Base-by-base conservation (phyloP, 257 asterid species). In the Solanum rostratum region DNA sequence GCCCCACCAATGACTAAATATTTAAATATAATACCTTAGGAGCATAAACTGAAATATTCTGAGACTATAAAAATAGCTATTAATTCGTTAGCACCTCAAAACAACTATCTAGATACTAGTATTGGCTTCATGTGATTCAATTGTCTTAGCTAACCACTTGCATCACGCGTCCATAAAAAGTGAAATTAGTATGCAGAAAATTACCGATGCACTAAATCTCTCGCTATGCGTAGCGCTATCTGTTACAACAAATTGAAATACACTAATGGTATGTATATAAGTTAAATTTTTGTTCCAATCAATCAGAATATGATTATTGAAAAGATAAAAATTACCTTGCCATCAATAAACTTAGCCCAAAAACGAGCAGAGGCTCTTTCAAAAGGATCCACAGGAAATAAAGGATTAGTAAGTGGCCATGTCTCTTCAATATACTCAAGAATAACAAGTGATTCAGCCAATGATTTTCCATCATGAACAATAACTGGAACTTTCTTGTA, bases 361-460 rank as follows among this genome's bases (percentile, higher is more conserved):
- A 85, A 85, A 43, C 80, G 87, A 66, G 71, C 46, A 50, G 33
- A 49, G 16, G 84, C 84, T 85, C 55, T 79, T 19, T 60, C 60
- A 16, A 59, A 54, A 18, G 84, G 78, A 84, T 84, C 84, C 10
- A 20, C 4, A 20, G 87, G 87, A 2, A 84, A 57, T 49, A 84
- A 14, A 46, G 84, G 84, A 62, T 50, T 60, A 41, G n/a, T 59
- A 60, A 7, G 1, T 14, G 87, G 87, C 80, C 84, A 84, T 14
- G 84, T 63, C 27, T 84, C 87, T 50, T 84, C 87, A 43, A 84
- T 62, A 41, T 78, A 84, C 39, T 78, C 87, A 33, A 84, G 87
- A 24, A 84, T 84, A 15, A 84, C 84, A 46, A 62, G 79, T 49
- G 87, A 85, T 62, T 85, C 87, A 79, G 29, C 53, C 18, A 85